Evolutionary conservation across 2,329 filamentous ascomycete genomes (phyloP).

Genomic region (Colletotrichum sp.): DNA sequence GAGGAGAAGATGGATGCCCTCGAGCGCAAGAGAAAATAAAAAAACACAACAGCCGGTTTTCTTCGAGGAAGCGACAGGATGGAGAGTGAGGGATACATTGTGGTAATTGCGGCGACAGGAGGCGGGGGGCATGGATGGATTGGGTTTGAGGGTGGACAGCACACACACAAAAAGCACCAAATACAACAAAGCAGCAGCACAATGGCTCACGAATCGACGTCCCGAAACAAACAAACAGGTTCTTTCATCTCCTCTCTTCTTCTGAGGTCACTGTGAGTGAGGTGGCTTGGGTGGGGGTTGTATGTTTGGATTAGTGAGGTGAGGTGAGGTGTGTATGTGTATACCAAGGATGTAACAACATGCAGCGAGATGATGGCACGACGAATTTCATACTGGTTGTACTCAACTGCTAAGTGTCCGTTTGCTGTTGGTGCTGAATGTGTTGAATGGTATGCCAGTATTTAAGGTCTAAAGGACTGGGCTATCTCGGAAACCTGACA

Average conservation of each 20-base stretch:
- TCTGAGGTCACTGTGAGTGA: background rate
- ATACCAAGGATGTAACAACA: background rate
- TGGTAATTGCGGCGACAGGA: background rate
- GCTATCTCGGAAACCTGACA: background rate
- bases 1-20: constrained; percentile 78
- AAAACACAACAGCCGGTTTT: background rate
- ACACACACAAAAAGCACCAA: background rate
- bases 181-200: constrained; percentile 6
- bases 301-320: background rate
- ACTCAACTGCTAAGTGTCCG: rapidly evolving
- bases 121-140: background rate
- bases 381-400: background rate
- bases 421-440: background rate
- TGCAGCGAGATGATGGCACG: background rate
- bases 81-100: background rate
- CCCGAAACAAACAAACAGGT: background rate
- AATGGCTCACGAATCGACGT: constrained; percentile 5
- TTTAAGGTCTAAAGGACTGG: background rate
- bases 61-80: background rate
- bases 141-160: background rate
- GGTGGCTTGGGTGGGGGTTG: rapidly evolving
- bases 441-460: background rate
- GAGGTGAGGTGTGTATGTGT: background rate
- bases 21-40: constrained; percentile 70
- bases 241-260: background rate